These are phyloP conservation scores for Hypoxylon lenormandii DNA, from an alignment of 495 filamentous ascomycete species.

Conservation along the genomic window DNA sequence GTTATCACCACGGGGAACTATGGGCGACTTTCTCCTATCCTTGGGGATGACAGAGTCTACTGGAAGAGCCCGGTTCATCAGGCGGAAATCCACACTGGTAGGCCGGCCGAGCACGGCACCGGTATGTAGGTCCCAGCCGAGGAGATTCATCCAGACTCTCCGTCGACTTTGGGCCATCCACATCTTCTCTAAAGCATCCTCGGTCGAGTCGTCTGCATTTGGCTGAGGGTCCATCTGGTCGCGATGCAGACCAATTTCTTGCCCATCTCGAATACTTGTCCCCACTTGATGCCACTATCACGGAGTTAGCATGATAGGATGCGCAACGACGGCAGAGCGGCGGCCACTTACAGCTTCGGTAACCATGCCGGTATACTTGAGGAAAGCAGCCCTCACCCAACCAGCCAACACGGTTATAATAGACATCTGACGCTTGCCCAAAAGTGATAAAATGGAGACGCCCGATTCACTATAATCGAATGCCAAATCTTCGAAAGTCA, in stretches of 20 bases:
- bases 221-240: conserved; percentile 59
- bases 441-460: conserved; percentile 62
- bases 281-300: conserved; percentile 70
- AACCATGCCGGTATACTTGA: conserved; percentile 65
- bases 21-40: conserved; percentile 50
- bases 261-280: conserved; percentile 69
- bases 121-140: conserved; percentile 70
- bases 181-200: conserved; percentile 61
- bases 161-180: conserved; percentile 67
- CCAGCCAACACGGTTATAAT: conserved; percentile 68
- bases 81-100: conserved; percentile 62
- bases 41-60: conserved; percentile 55
- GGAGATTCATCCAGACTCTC: conserved; percentile 68
- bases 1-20: conserved; percentile 51
- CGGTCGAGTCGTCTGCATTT: conserved; percentile 53
- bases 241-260: conserved; percentile 71
- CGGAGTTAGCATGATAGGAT: conserved; percentile 36
- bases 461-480: conserved; percentile 70
- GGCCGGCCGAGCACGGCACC: conserved; percentile 70
- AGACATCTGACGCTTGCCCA: conserved; percentile 67
- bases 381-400: conserved; percentile 62
- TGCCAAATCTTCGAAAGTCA: conserved; percentile 70
- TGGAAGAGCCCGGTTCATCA: conserved; percentile 56
- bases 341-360: conserved; percentile 58
- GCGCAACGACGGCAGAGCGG: neutral